Evolutionary conservation across 208 protist species (phyloP).

Genomic region (Acanthamoeba rhysodes): DNA sequence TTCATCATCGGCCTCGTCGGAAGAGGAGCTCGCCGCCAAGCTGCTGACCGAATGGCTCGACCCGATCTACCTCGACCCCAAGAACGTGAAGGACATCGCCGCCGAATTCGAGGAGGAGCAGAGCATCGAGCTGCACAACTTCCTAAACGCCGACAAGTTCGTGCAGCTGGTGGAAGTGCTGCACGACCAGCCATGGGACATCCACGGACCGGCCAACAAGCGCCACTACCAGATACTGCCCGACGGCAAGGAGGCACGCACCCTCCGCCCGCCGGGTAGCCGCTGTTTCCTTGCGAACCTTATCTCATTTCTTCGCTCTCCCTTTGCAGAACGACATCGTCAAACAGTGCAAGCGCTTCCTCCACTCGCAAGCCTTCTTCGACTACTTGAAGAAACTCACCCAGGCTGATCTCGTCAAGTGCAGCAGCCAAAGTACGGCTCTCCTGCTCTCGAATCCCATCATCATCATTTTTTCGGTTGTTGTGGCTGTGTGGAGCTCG

Average conservation of each 20-base stretch:
- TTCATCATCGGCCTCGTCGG: background rate
- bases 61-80: constrained; percentile 23
- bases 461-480: background rate
- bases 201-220: constrained; percentile 56
- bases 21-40: background rate
- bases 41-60: constrained; percentile 31
- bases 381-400: constrained; percentile 36
- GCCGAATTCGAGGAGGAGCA: constrained; percentile 41
- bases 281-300: too few species aligned
- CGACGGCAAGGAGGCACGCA: background rate
- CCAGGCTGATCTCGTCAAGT: background rate
- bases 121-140: constrained; percentile 52
- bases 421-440: constrained; percentile 7
- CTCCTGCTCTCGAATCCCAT: background rate
- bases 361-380: constrained; percentile 19
- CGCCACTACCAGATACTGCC: constrained; percentile 25
- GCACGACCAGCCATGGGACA: constrained; percentile 19
- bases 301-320: too few species aligned
- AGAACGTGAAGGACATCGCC: constrained; percentile 11
- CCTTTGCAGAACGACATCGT: background rate
- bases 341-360: constrained; percentile 29
- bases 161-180: constrained; percentile 35
- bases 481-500: background rate
- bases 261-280: background rate
- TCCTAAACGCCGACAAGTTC: constrained; percentile 25